Evolutionary conservation across 1,139 yeast genomes (phyloP), one percentile per base, ranked within the genome.

Genomic region (Saccharomyces pastorianus): DNA sequence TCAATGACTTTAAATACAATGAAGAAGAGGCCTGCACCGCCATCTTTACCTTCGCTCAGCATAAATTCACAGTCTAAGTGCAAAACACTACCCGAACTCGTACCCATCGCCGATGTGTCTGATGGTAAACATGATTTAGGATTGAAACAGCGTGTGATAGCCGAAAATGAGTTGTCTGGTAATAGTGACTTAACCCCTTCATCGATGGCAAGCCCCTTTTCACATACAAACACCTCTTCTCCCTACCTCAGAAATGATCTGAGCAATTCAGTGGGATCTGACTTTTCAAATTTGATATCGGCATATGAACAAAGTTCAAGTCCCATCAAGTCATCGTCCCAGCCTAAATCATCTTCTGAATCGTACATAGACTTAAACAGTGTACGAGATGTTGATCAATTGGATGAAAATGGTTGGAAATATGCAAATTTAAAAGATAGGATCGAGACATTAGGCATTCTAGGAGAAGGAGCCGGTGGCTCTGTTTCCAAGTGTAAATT

Each of bases 381-480:
- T 28, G 67, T 20, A 6, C 44, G 70, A 52, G 80, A 77, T 56
- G 76, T 84, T 42, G 81, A 81, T 50, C 80, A 81, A 42, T 70
- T 91, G 53, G 84, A 84, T 31, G 91, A 88, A 48, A 84, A 81
- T 26, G 91, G 85, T 56, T 91, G 98, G 97, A 80, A 81, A 59
- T 64, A 70, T 11, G 75, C 85, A 3, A 86, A 88, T 29, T 76
- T 81, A 56, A 72, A 76, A 34, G 80, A 79, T 47, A 77, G 78
- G 44, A 85, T 88, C 49, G 73, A 78, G 6, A 86, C 84, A 53
- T 62, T 90, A 46, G 83, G 83, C 32, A 77, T 82, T 46, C 71
- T 93, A 17, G 99, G 99, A 17, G 98, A 93, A 73, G 99, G 99
- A 14, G 86, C 88, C 48, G 96, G 97, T 9, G 99, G 99, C 1